These are phyloP conservation scores for Hyaloscypha variabilis DNA, from an alignment of 495 filamentous ascomycete genomes.

Conservation along the genomic window DNA sequence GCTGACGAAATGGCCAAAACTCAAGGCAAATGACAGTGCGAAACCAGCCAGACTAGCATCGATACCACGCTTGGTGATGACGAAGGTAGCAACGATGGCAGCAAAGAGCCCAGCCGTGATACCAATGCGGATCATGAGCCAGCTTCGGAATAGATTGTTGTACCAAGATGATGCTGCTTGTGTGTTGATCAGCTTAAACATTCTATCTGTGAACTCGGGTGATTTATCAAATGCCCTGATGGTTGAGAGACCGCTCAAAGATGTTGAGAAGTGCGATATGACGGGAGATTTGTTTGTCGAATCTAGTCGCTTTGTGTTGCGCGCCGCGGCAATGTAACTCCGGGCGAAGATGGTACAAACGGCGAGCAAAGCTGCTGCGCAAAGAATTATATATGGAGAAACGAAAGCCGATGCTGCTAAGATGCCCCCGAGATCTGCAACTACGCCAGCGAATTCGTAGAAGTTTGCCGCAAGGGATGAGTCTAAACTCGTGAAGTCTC, in stretches of 20 bases:
- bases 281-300: constrained; percentile 61
- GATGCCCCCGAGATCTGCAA: not conserved
- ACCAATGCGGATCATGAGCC: constrained; percentile 61
- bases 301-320: constrained; percentile 68
- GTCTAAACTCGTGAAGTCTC: constrained; percentile 59
- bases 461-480: constrained; percentile 47
- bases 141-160: constrained; percentile 56
- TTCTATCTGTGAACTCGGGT: constrained; percentile 53
- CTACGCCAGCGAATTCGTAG: constrained; percentile 24
- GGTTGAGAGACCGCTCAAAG: constrained; percentile 61
- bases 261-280: constrained; percentile 61
- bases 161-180: constrained; percentile 54
- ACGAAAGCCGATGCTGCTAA: constrained; percentile 34
- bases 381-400: constrained; percentile 45
- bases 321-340: constrained; percentile 58
- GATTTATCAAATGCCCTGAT: constrained; percentile 65
- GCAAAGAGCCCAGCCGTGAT: constrained; percentile 62
- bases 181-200: constrained; percentile 58
- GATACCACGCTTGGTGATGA: constrained; percentile 53
- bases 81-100: constrained; percentile 53
- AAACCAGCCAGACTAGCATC: constrained; percentile 69
- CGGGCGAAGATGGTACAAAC: constrained; percentile 46
- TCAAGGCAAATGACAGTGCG: constrained; percentile 46
- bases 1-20: constrained; percentile 58
- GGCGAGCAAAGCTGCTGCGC: constrained; percentile 37